phyloP scores from a whole-genome alignment of 305 asterid species.

The Fraxinus nigra region DNA sequence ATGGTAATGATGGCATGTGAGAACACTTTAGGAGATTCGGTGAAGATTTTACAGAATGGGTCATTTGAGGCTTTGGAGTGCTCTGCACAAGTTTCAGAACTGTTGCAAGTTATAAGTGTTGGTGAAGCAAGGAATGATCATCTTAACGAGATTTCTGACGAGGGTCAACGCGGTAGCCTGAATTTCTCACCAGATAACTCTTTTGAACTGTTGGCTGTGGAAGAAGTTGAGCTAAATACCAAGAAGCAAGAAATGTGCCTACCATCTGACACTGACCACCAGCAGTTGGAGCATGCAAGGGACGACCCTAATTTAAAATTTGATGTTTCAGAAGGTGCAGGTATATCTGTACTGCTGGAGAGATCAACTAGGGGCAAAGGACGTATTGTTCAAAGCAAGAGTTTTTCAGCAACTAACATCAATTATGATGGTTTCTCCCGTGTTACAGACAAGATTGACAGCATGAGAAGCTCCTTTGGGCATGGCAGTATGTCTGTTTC shows the following conservation, averaged over 20 bases:
- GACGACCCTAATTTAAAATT: conserved; percentile 35
- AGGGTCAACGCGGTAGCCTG: conserved; percentile 33
- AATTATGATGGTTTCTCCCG: conserved; percentile 76
- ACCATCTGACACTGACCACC: conserved; percentile 29
- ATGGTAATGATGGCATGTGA: conserved; percentile 23
- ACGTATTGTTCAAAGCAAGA: conserved; percentile 63
- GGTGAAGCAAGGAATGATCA: conserved; percentile 31
- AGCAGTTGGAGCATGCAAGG: conserved; percentile 19
- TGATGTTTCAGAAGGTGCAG: conserved; percentile 56
- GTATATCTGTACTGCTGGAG: conserved; percentile 72
- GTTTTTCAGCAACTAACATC: conserved; percentile 67
- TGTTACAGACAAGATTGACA: conserved; percentile 63
- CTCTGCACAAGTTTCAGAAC: conserved; percentile 37
- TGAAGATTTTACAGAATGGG: conserved; percentile 28
- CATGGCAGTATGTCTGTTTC: conserved; percentile 71
- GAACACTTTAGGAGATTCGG: conserved; percentile 29
- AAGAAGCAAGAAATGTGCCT: conserved; percentile 33
- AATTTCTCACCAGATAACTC: conserved; percentile 18
- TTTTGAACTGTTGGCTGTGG: conserved; percentile 27
- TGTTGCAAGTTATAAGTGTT: conserved; percentile 31
- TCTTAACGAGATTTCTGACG: conserved; percentile 28
- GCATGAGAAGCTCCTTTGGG: conserved; percentile 80
- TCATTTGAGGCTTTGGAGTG: conserved; percentile 25
- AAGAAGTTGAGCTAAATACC: conserved; percentile 20
- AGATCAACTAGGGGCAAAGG: conserved; percentile 60